Evolutionary conservation across 108 stramenopile species (phyloP).

Genomic region (Conticribra guillardii): DNA sequence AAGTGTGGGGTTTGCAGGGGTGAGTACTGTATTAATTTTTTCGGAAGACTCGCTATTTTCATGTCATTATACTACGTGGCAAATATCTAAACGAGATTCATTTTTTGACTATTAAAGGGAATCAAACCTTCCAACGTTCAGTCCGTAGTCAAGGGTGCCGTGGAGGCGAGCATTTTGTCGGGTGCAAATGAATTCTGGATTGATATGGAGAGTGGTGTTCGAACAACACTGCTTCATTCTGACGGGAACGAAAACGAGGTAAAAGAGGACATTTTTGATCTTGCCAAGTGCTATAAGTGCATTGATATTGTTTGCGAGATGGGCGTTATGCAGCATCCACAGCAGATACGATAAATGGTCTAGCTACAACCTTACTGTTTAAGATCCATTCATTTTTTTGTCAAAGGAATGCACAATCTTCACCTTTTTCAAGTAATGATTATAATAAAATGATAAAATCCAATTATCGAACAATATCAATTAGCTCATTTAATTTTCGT

Average conservation of each 20-base stretch:
- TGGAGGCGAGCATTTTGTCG: conserved; percentile 30
- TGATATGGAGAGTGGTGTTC: conserved; percentile 89
- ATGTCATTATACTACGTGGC: background rate
- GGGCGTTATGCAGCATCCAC: conserved; percentile 54
- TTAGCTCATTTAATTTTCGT: conserved; percentile 2
- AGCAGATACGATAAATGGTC: conserved; percentile 7
- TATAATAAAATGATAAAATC: conserved; percentile 8
- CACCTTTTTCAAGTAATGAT: too few species aligned
- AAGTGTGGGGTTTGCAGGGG: conserved; percentile 83
- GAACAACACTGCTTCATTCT: conserved; percentile 43
- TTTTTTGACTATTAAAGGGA: conserved; percentile 33
- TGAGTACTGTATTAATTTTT: background rate
- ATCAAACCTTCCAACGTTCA: conserved; percentile 84
- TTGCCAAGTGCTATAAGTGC: conserved; percentile 75
- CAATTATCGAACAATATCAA: background rate
- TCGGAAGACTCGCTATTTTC: too few species aligned
- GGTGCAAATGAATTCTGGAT: conserved; percentile 73
- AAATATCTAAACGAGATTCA: background rate
- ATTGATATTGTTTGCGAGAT: conserved; percentile 65
- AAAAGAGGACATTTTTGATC: conserved; percentile 77
- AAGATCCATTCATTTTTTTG: background rate
- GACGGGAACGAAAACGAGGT: conserved; percentile 35
- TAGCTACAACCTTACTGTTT: background rate
- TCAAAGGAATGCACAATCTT: too few species aligned
- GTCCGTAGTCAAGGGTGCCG: conserved; percentile 58